Base-by-base conservation (phyloP, 768 basidiomycete species). In the Tremella mesenterica region DNA sequence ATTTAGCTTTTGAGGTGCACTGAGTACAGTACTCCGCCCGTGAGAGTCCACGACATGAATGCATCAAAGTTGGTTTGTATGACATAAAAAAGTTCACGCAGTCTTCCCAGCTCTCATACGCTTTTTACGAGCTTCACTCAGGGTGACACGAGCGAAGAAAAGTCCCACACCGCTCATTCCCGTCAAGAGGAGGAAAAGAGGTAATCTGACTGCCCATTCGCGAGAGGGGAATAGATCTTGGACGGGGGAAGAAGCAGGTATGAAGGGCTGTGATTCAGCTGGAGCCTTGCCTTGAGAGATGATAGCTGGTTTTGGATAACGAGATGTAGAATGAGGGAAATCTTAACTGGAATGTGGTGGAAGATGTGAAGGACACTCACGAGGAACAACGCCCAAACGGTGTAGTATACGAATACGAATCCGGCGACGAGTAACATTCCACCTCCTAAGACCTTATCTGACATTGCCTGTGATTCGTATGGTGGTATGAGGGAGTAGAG, bases 131-230 rank as follows among this genome's bases (percentile, higher is more conserved):
- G 83, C 86, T 73, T 90, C 88, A 65, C 82, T 83, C 50, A 83
- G 71, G 51, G 88, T 76, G 4, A 89, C 88, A 9, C 74, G 77
- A 3, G 85, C 86, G n/a, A 93, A 74, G 73, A 95, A 89, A 33
- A 78, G 65, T 10, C 86, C 87, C 34, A 96, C 85, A 10, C 78
- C 83, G n/a, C 83, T 78, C 31, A 95, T 75, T 5, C 91, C 92
- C 8, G 85, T 67, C 4, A 91, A 78, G 7, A 97, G 80, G 46
- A 92, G 75, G 71, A 88, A 80, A 2, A 86, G 85, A 33, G 92
- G 91, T 43, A 96, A 71, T 18, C 86, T 81, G 46, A 96, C 77
- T 9, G 89, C 92, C 89, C 91, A 96, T 77, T 95, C 89, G 45
- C 92, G 78, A 4, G 86, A 70, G 0, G 88, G 93, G 71, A 97